Percentiles rank a stretch among this genome's conserved stretches.
These are phyloP conservation scores for Coprinopsis strossmayeri DNA, from an alignment of 768 basidiomycete species.

Conservation along the genomic window DNA sequence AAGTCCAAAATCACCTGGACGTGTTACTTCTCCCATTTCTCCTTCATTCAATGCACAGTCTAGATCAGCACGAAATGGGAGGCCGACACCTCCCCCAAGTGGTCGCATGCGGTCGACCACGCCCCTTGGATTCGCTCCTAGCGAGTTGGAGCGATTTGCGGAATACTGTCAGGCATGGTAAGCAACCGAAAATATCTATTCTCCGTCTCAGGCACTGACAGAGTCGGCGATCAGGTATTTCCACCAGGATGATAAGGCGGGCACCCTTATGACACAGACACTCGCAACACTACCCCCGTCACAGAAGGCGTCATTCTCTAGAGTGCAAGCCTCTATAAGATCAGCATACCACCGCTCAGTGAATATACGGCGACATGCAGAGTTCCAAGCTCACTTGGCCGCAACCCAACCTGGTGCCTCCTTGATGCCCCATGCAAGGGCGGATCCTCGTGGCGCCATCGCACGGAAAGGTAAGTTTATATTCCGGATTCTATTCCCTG, in stretches of 20 bases:
- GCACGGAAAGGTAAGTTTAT: conserved; percentile 56
- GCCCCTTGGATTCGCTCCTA: conserved; percentile 56
- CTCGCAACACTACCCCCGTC: conserved; percentile 74
- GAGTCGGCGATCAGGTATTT: conserved; percentile 56
- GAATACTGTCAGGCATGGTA: conserved; percentile 76
- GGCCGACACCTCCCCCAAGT: conserved; percentile 53
- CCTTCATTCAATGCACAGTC: conserved; percentile 49
- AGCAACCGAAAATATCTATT: conserved; percentile 12
- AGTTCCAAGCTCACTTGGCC: conserved; percentile 79
- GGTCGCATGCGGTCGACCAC: conserved; percentile 61
- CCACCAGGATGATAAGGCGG: conserved; percentile 72
- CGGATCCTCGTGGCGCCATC: conserved; percentile 52
- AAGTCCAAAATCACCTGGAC: conserved; percentile 38
- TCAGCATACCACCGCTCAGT: conserved; percentile 80
- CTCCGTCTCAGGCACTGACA: conserved; percentile 1
- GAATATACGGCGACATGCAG: conserved; percentile 68
- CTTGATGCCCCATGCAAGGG: conserved; percentile 65
- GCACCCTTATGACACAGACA: conserved; percentile 76
- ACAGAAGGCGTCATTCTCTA: conserved; percentile 82
- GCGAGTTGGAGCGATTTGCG: conserved; percentile 74
- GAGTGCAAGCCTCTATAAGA: conserved; percentile 81
- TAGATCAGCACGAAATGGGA: conserved; percentile 40
- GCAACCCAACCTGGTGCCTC: conserved; percentile 79
- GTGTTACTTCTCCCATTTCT: conserved; percentile 48
- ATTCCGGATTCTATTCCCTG: background rate